Evolutionary conservation across 2,329 filamentous ascomycete genomes (phyloP).

Genomic region (Colletotrichum scovillei): DNA sequence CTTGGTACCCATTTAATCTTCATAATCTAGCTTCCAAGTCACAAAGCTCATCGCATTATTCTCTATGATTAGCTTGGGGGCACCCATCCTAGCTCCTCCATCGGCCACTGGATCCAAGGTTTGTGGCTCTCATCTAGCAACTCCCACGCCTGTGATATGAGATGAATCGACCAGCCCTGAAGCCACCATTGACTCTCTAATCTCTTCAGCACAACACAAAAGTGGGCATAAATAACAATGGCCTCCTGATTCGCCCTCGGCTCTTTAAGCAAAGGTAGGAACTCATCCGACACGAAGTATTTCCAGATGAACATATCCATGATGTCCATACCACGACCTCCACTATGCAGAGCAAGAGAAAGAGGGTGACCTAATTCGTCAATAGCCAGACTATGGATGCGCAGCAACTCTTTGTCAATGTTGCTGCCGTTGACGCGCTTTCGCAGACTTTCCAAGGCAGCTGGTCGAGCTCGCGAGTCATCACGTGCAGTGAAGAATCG

Average conservation of each 20-base stretch:
- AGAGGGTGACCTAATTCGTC: constrained; percentile 34
- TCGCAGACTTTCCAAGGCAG: constrained; percentile 36
- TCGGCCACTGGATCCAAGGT: constrained; percentile 45
- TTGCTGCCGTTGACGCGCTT: constrained; percentile 31
- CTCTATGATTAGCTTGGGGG: constrained; percentile 12
- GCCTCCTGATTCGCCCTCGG: constrained; percentile 41
- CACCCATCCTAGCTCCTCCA: constrained; percentile 38
- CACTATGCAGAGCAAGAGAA: constrained; percentile 12
- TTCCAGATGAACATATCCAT: constrained; percentile 54
- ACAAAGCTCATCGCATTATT: not conserved
- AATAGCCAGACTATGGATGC: constrained; percentile 35
- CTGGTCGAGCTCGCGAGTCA: constrained; percentile 1
- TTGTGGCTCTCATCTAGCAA: constrained; percentile 49
- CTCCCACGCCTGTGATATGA: constrained; percentile 46
- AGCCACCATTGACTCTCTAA: constrained; percentile 49
- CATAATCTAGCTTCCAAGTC: not conserved
- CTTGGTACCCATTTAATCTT: no score
- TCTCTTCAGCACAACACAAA: constrained; percentile 46
- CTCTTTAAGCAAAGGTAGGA: constrained; percentile 47
- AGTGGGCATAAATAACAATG: constrained; percentile 49
- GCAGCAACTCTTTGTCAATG: constrained; percentile 33
- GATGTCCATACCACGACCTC: constrained; percentile 42
- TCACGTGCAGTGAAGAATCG: constrained; percentile 37
- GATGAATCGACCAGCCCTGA: constrained; percentile 47
- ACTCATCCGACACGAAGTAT: constrained; percentile 48